Evolutionary conservation across 768 basidiomycete species (phyloP), one percentile per base, ranked within the genome.

Genomic region (Suillus plorans): DNA sequence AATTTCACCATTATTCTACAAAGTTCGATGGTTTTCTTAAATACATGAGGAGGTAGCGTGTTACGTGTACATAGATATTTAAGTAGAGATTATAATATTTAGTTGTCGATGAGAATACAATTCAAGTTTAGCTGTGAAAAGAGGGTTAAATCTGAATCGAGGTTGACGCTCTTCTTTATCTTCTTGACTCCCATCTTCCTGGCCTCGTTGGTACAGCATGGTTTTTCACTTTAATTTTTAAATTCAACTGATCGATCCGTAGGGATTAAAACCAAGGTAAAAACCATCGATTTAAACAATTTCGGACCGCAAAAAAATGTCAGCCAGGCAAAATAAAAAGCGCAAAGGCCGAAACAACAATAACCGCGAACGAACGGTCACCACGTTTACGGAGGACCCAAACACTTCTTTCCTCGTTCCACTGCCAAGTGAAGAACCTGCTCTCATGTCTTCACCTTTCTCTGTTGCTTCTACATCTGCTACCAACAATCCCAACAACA

Each of bases 321-420:
- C 86, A 80, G 80, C 85, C 78, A 80, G 85, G 66, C 85, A 84
- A 81, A 86, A 82, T 77, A 87, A 86, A 78, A 88, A 87, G 72
- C 81, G 85, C 69, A 87, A 86, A 72, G 81, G 80, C 25, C 85
- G 86, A 63, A 80, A 74, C 73, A 81, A 82, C 68, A 82, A 80
- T 68, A 84, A 80, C 74, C 83, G 89, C 69, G 86, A 88, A 74
- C 85, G 87, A 64, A 88, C 87, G n/a, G 86, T 88, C 69, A 86
- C 86, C 67, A 87, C 86, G 42, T 85, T 88, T 71, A 86, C 86
- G 13, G 81, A 86, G 69, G 85, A 85, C 67, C 81, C 86, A 57
- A 82, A 83, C 69, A 82, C 84, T 4, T 80, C 81, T 37, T 85
- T 82, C 64, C 80, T 85, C 63, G 77, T 85, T 37, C 83, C 84